These are phyloP conservation scores for Neurospora sp. DNA, from an alignment of 495 filamentous ascomycete genomes.

Conservation along the genomic window DNA sequence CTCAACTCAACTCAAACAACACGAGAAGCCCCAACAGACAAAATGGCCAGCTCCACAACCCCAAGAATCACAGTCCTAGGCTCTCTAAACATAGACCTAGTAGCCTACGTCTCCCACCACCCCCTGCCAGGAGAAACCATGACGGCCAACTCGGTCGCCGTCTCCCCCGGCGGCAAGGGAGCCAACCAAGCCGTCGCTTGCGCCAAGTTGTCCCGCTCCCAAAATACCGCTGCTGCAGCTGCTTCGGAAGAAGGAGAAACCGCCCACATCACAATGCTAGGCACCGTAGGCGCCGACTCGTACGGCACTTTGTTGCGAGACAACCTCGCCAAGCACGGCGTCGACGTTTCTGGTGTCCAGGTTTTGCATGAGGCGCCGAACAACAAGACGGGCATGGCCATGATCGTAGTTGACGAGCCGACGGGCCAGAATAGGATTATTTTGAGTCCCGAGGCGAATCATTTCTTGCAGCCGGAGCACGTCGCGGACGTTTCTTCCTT, in stretches of 20 bases:
- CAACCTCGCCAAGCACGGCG: slow-evolving; percentile 47
- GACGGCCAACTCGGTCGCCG: slow-evolving; percentile 64
- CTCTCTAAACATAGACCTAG: slow-evolving; percentile 88
- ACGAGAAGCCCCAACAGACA: neutral
- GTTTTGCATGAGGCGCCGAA: slow-evolving; percentile 19
- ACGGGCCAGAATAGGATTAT: slow-evolving; percentile 84
- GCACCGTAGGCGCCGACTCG: slow-evolving; percentile 64
- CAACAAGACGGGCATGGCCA: slow-evolving; percentile 63
- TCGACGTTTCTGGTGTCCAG: slow-evolving; percentile 48
- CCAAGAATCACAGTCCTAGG: slow-evolving; percentile 67
- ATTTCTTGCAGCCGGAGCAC: slow-evolving; percentile 15
- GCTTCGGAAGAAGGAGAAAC: neutral
- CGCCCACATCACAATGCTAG: slow-evolving; percentile 68
- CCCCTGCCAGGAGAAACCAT: slow-evolving; percentile 82
- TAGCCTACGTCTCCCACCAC: slow-evolving; percentile 74
- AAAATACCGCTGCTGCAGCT: too few relatives aligned
- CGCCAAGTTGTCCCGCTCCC: slow-evolving; percentile 34
- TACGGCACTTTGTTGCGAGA: slow-evolving; percentile 44
- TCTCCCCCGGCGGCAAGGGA: slow-evolving; percentile 83
- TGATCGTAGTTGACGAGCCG: slow-evolving; percentile 70
- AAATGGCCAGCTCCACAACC: slow-evolving; percentile 11
- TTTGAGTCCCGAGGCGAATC: slow-evolving; percentile 72
- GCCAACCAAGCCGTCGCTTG: slow-evolving; percentile 91
- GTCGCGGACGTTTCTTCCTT: slow-evolving; percentile 1
- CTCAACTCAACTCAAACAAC: neutral